Conservation (phyloP, 2,329 filamentous ascomycete species). For the Leptographium flavum region DNA sequence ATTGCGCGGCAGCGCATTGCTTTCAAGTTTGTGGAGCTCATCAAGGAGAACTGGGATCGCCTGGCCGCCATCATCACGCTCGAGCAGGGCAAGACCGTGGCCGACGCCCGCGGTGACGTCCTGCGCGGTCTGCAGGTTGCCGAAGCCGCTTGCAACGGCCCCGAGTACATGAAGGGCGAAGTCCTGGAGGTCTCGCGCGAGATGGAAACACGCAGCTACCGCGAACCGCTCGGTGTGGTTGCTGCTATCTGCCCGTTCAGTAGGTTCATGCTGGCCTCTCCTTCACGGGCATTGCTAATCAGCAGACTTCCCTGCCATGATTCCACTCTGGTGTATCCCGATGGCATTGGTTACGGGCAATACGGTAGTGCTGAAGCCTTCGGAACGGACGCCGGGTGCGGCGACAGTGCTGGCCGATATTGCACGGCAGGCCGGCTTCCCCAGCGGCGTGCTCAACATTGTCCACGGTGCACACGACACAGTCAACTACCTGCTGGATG, state of each 20-base stretch:
- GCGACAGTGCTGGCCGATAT: constrained; percentile 76
- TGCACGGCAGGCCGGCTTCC: constrained; percentile 65
- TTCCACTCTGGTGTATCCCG: constrained; percentile 75
- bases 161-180: constrained; percentile 69
- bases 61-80: constrained; percentile 72
- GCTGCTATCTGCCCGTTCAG: constrained; percentile 79
- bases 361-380: constrained; percentile 71
- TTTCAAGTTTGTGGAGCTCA: constrained; percentile 69
- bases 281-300: constrained; percentile 11
- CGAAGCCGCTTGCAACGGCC: constrained; percentile 66
- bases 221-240: constrained; percentile 65
- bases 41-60: constrained; percentile 72
- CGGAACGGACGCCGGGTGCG: constrained; percentile 69
- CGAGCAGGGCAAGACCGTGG: constrained; percentile 80
- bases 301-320: constrained; percentile 77
- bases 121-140: constrained; percentile 71
- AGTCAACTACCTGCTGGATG: constrained; percentile 78
- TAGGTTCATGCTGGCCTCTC: constrained; percentile 25
- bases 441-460: constrained; percentile 66
- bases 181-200: constrained; percentile 74
- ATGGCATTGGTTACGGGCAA: constrained; percentile 74
- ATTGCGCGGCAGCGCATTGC: constrained; percentile 68
- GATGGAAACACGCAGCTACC: constrained; percentile 75
- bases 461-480: constrained; percentile 68
- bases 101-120: constrained; percentile 68